phyloP scores from a whole-genome alignment of 805 yeast genomes.

The Pichia exigua region DNA sequence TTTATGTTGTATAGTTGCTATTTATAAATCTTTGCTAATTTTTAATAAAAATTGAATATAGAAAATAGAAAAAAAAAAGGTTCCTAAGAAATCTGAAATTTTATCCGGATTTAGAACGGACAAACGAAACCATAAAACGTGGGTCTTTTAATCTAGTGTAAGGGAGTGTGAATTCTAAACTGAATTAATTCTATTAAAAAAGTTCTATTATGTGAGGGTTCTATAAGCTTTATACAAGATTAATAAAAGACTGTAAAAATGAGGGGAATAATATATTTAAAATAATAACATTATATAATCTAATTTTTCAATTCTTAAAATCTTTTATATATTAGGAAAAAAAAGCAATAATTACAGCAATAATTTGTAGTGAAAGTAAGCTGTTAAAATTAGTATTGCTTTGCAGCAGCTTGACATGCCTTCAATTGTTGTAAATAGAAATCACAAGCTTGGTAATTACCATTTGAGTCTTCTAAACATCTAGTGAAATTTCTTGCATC shows the following conservation, averaged over 20 bases:
- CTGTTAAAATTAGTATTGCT: slow-evolving; percentile 48
- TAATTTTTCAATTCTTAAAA: background rate
- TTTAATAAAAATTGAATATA: background rate
- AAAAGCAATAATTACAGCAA: background rate
- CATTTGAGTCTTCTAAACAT: slow-evolving; percentile 88
- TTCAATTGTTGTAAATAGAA: slow-evolving; percentile 94
- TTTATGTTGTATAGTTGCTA: background rate
- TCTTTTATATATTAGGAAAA: background rate
- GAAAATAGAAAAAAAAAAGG: background rate
- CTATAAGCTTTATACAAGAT: background rate
- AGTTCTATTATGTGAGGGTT: background rate
- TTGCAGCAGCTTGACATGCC: slow-evolving; percentile 93
- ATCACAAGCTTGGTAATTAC: slow-evolving; percentile 96
- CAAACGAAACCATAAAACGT: no score
- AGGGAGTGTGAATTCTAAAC: no score
- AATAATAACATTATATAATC: background rate
- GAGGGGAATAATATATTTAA: background rate
- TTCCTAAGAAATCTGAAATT: background rate
- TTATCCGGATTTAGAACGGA: background rate
- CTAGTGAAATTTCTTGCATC: slow-evolving; percentile 94
- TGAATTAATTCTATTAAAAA: background rate
- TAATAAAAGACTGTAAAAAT: background rate
- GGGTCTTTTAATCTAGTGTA: no score
- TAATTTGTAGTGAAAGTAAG: no score
- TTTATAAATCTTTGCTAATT: background rate